phyloP scores from a whole-genome alignment of 2,329 filamentous ascomycete species.

The Phoma sp. region DNA sequence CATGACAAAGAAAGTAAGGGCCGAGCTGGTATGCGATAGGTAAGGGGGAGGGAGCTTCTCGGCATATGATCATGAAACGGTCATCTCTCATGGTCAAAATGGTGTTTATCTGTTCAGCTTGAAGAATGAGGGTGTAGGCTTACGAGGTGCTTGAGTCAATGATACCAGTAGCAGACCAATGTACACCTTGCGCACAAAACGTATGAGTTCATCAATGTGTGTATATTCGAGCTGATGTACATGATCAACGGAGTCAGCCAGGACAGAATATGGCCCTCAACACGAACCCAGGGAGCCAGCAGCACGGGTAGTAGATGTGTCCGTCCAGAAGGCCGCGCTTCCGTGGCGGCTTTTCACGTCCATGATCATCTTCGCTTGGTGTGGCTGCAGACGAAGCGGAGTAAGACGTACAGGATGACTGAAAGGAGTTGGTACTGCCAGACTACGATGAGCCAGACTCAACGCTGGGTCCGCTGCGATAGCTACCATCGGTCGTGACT shows the following conservation, averaged over 20 bases:
- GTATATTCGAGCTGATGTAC: neutral
- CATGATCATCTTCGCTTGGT: constrained; percentile 17
- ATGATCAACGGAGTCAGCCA: constrained; percentile 11
- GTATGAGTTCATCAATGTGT: neutral
- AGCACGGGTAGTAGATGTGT: constrained; percentile 39
- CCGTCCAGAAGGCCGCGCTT: constrained; percentile 33
- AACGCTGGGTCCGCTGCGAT: constrained; percentile 33
- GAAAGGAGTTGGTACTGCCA: constrained; percentile 26
- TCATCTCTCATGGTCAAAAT: too few species aligned
- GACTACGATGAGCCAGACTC: constrained; percentile 39
- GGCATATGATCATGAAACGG: too few species aligned
- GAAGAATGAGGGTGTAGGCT: too few species aligned
- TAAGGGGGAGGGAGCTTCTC: too few species aligned
- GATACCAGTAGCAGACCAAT: too few species aligned
- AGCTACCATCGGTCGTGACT: constrained; percentile 29
- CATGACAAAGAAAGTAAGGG: too few species aligned
- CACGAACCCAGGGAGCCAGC: constrained; percentile 43
- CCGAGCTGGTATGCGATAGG: too few species aligned
- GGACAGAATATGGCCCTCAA: constrained; percentile 45
- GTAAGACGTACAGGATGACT: constrained; percentile 4
- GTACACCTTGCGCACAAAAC: too few species aligned
- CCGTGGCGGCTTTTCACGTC: constrained; percentile 35
- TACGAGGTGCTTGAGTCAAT: too few species aligned
- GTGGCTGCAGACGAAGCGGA: constrained; percentile 20
- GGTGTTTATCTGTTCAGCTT: too few species aligned